phyloP scores from a whole-genome alignment of 2,329 filamentous ascomycete species.

The Verticillium alfalfae region DNA sequence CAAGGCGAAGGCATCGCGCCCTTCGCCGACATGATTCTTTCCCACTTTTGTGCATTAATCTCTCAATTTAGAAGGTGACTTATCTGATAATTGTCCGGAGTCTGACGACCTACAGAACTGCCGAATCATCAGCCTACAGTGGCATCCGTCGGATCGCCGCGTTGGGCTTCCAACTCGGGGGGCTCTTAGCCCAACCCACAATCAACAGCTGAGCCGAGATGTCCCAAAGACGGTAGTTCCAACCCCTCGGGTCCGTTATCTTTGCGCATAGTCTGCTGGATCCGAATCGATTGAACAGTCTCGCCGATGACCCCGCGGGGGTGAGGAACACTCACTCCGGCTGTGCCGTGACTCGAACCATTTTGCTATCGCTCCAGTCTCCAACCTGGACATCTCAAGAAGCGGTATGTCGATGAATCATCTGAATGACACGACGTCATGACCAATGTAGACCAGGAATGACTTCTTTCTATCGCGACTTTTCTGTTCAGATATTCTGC shows the following conservation, averaged over 20 bases:
- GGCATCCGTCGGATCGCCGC: not conserved
- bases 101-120: not conserved
- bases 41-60: constrained; percentile 1
- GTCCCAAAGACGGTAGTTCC: not conserved
- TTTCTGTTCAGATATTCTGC: too few species aligned
- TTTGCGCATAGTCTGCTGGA: not conserved
- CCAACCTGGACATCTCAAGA: not conserved
- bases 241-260: not conserved
- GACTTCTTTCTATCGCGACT: too few species aligned
- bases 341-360: not conserved
- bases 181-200: not conserved
- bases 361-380: not conserved
- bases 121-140: not conserved
- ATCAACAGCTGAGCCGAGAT: not conserved
- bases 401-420: not conserved
- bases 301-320: not conserved
- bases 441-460: not conserved
- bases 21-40: not conserved
- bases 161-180: not conserved
- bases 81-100: not conserved
- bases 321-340: not conserved
- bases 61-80: not conserved
- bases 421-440: not conserved
- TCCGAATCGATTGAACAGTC: not conserved
- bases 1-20: not conserved